Conservation (phyloP, 73 alveolate species). For the Effrenium voratum region DNA sequence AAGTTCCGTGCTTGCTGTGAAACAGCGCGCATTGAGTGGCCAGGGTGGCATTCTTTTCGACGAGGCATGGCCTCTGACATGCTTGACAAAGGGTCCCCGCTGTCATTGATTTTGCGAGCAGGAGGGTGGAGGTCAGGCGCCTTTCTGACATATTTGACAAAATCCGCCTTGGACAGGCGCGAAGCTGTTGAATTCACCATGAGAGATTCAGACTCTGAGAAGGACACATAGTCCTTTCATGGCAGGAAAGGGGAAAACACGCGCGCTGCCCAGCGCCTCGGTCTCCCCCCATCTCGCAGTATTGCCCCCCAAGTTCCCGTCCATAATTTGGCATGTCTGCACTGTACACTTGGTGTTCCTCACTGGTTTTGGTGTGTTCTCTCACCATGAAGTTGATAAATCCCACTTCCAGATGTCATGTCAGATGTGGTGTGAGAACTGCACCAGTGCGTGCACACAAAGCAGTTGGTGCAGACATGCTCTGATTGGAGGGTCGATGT, state of each 20-base stretch:
- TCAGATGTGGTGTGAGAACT: no score
- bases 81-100: not conserved
- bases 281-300: no score
- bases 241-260: not conserved
- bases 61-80: conserved; percentile 27
- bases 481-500: no score
- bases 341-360: no score
- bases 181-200: not conserved
- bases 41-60: conserved; percentile 6
- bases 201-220: conserved; percentile 1
- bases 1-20: not conserved
- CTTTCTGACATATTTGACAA: not conserved
- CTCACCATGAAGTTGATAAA: no score
- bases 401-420: no score
- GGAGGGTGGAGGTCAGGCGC: conserved; percentile 33
- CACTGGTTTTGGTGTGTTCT: no score
- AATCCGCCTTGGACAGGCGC: not conserved
- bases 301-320: no score
- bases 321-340: no score
- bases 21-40: not conserved
- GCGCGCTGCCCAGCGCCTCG: not conserved
- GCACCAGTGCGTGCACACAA: no score
- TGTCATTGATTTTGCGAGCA: not conserved
- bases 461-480: no score
- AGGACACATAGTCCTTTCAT: not conserved